Evolutionary conservation across 306 rosid species (phyloP), one percentile per base, ranked within the genome.

Genomic region (Rosa persica): DNA sequence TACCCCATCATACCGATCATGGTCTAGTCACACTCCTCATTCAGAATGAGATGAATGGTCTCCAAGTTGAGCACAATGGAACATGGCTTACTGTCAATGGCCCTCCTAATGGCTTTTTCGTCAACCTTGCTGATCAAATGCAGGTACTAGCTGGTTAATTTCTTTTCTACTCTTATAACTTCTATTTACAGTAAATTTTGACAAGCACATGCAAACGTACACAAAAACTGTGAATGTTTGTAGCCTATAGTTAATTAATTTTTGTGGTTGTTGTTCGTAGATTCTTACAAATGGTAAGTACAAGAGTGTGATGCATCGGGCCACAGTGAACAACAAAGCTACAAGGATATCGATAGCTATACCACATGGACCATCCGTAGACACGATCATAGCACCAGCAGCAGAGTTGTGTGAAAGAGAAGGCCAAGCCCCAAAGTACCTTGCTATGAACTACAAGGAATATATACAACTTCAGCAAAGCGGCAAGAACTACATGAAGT

Each of bases 231-330:
- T 30, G 34, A 30, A 30, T 30, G 34, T 30, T 30, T 30, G 34
- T 30, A 30, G 34, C 34, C 34, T 30, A 30, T 30, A 30, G 34
- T 30, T 30, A 30, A 30, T 30, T 30, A 30, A 30, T 30, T 30
- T 30, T 30, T 30, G 34, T 30, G 34, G 34, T 30, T 30, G 34
- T 30, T 30, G 34, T 30, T 1, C 34, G 34, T 30, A 30, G 90
- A 73, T 87, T 23, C 9, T 82, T 83, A 85, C 88, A 67, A 89
- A 89, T 51, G 93, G 87, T 1, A 89, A 80, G 75, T 89, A 87
- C 83, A 89, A 75, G 61, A 87, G 90, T 75, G 80, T 85, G 7
- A 23, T 85, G 44, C 90, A 89, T 76, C 70, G n/a, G n/a, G 93
- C 88, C 34, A 49, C 48, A 17, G 85, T 84, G 72, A 83, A 85